phyloP scores from a whole-genome alignment of 352 stramenopile genomes.

The Pythium aquatile region DNA sequence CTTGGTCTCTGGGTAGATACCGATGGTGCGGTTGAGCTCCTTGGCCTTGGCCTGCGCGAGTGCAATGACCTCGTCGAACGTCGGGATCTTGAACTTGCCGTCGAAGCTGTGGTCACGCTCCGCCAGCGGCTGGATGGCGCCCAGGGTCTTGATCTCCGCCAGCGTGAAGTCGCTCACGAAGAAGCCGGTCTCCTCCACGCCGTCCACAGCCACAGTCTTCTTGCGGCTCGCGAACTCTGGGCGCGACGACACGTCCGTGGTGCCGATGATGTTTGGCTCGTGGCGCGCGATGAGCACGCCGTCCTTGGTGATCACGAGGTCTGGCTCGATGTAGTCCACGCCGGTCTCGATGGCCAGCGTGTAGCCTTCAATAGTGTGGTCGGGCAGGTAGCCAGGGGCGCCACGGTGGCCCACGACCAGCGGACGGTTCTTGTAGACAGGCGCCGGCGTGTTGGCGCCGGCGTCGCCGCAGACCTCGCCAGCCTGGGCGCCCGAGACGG shows the following conservation, averaged over 20 bases:
- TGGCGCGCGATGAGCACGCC: slow-evolving; percentile 21
- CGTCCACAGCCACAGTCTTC: slow-evolving; percentile 48
- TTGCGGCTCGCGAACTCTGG: slow-evolving; percentile 60
- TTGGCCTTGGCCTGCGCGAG: slow-evolving; percentile 42
- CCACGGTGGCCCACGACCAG: slow-evolving; percentile 81
- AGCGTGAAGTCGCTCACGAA: slow-evolving; percentile 92
- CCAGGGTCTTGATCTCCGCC: slow-evolving; percentile 86
- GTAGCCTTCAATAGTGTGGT: slow-evolving; percentile 89
- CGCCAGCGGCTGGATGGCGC: slow-evolving; percentile 70
- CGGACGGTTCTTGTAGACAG: slow-evolving; percentile 37
- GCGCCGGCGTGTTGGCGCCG: not conserved
- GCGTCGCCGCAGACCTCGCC: slow-evolving; percentile 3
- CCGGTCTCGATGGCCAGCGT: slow-evolving; percentile 85
- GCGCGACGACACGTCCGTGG: slow-evolving; percentile 78
- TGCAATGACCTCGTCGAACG: slow-evolving; percentile 85
- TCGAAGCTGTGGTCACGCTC: slow-evolving; percentile 79
- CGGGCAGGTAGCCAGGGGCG: slow-evolving; percentile 85
- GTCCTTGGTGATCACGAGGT: slow-evolving; percentile 53
- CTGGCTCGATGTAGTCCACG: slow-evolving; percentile 90
- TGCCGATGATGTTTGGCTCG: slow-evolving; percentile 32
- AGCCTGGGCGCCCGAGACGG: slow-evolving; percentile 9
- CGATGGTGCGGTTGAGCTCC: slow-evolving; percentile 55
- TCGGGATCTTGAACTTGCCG: slow-evolving; percentile 82
- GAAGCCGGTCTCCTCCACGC: slow-evolving; percentile 51
- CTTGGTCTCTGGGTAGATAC: slow-evolving; percentile 89